A percentile compares a stretch with the other conserved stretches of the same genome.
phyloP scores from a whole-genome alignment of 164 flowering plant genomes.

The Piper betle region DNA sequence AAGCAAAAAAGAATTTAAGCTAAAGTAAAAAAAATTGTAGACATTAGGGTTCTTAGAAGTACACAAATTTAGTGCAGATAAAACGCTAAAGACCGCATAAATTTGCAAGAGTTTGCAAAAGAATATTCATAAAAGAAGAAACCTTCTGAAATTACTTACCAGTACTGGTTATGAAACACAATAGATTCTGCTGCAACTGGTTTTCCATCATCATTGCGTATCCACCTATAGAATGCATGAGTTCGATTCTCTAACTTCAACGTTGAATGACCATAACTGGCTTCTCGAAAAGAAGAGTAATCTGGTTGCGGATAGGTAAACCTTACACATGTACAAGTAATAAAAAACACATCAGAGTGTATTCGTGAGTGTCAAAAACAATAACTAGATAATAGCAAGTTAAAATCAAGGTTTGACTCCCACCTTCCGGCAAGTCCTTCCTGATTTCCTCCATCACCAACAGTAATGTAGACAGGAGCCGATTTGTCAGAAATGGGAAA shows the following conservation, averaged over 20 bases:
- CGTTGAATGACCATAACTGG: constrained; percentile 91
- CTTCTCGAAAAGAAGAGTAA: constrained; percentile 91
- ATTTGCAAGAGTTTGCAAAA: background rate
- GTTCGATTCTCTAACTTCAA: constrained; percentile 82
- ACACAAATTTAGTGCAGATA: background rate
- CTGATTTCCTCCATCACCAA: constrained; percentile 98
- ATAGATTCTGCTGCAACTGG: constrained; percentile 58
- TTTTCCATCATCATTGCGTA: constrained; percentile 82
- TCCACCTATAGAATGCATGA: constrained; percentile 88
- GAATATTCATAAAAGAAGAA: background rate
- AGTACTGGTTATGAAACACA: constrained; percentile 62
- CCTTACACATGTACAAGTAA: constrained; percentile 20
- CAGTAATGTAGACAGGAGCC: constrained; percentile 90
- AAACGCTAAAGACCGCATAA: background rate
- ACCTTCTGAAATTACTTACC: constrained; percentile 73
- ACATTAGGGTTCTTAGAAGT: too few relatives aligned
- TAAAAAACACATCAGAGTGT: background rate
- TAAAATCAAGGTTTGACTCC: constrained; percentile 1
- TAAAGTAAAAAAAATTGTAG: too few relatives aligned
- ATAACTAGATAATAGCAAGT: background rate
- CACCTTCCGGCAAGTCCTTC: constrained; percentile 90
- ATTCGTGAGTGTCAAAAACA: background rate
- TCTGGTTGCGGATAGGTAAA: constrained; percentile 86
- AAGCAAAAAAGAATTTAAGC: too few relatives aligned
- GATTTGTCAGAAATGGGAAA: constrained; percentile 69